A percentile compares a stretch with the other conserved stretches of the same genome.
phyloP scores from a whole-genome alignment of 2,329 filamentous ascomycete species.

The Orbilia oligospora region DNA sequence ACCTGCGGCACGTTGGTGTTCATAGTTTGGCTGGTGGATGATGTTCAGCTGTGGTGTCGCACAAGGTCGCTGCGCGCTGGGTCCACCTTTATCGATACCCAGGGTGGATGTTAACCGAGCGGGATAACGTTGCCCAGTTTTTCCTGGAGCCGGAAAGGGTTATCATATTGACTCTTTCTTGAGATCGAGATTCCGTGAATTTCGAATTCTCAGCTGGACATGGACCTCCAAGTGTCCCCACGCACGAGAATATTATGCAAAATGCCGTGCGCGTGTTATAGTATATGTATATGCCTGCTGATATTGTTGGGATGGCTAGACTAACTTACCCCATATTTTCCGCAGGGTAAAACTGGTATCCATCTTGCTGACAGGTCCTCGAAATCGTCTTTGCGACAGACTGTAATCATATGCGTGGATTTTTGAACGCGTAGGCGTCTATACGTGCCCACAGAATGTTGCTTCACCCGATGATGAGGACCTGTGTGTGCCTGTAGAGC shows the following conservation, averaged over 20 bases:
- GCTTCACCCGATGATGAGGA: constrained; percentile 15
- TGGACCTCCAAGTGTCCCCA: constrained; percentile 10
- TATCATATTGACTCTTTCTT: constrained; percentile 46
- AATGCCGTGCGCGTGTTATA: constrained; percentile 34
- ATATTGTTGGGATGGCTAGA: constrained; percentile 10
- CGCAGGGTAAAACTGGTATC: neutral
- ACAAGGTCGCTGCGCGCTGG: constrained; percentile 33
- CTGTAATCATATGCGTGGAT: neutral
- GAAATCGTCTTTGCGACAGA: neutral
- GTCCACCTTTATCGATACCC: constrained; percentile 54
- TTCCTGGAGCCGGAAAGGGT: constrained; percentile 35
- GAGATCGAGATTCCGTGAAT: neutral
- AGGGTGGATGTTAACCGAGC: constrained; percentile 50
- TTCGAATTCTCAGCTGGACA: constrained; percentile 54
- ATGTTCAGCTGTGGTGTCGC: constrained; percentile 22
- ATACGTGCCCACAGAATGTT: constrained; percentile 12
- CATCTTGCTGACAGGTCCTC: constrained; percentile 9
- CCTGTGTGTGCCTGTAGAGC: constrained; percentile 42
- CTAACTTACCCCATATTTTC: neutral
- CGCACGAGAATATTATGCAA: constrained; percentile 10
- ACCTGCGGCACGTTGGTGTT: constrained; percentile 30
- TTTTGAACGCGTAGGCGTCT: constrained; percentile 40
- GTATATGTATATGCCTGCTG: neutral
- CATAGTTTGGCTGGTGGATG: constrained; percentile 3
- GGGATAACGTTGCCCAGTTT: constrained; percentile 46